Conservation (phyloP, 208 protist genomes). For the Wallacemonas sp. region DNA sequence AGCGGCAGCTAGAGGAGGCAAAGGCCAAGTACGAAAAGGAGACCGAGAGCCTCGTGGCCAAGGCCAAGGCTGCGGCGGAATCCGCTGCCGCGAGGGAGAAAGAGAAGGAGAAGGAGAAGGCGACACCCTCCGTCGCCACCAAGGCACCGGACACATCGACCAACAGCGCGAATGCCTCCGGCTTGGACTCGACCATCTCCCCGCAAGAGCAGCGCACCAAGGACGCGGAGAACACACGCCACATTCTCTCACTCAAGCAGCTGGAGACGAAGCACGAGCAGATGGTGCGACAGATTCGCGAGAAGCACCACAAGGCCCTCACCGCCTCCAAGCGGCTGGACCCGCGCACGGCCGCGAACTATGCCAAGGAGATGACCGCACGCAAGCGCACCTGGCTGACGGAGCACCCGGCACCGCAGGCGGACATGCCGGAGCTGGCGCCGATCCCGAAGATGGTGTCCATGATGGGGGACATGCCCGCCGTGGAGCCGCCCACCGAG, state of each 20-base stretch:
- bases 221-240: conserved; percentile 37
- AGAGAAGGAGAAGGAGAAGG: background rate
- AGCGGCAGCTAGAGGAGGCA: conserved; percentile 24
- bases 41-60: conserved; percentile 35
- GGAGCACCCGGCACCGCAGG: conserved; percentile 39
- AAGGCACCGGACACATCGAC: background rate
- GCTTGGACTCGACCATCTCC: background rate
- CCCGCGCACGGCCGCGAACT: conserved; percentile 36
- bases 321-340: conserved; percentile 30
- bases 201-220: conserved; percentile 32
- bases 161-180: too few relatives aligned
- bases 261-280: conserved; percentile 57
- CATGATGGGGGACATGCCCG: conserved; percentile 30
- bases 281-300: conserved; percentile 37
- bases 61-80: background rate
- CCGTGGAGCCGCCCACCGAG: conserved; percentile 26
- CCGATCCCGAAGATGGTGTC: conserved; percentile 34
- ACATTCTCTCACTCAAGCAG: conserved; percentile 41
- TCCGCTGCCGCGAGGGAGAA: background rate
- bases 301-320: conserved; percentile 40
- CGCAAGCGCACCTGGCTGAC: conserved; percentile 46
- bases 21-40: conserved; percentile 37
- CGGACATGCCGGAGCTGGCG: conserved; percentile 27
- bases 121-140: background rate
- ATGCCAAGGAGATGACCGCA: conserved; percentile 30